Percentiles rank a stretch among this genome's conserved stretches.
These are phyloP conservation scores for Boletus coccyginus DNA, from an alignment of 768 basidiomycete species.

Conservation along the genomic window DNA sequence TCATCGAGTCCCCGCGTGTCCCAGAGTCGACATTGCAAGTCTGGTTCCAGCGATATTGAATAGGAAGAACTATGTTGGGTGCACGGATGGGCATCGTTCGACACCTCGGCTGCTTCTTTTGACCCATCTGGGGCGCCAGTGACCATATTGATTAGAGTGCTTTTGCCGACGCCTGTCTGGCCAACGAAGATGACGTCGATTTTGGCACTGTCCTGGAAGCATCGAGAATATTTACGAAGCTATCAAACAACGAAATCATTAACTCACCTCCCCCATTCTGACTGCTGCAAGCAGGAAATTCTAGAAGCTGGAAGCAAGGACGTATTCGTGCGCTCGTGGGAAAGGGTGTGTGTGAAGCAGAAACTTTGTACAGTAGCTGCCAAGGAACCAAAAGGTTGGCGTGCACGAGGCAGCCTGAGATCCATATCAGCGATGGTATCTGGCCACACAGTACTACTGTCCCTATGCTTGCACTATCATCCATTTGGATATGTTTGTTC, in stretches of 20 bases:
- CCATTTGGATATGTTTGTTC: constrained; percentile 10
- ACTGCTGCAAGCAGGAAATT: not conserved
- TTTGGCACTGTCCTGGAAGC: constrained; percentile 5
- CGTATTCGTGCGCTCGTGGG: not conserved
- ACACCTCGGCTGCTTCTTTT: constrained; percentile 11
- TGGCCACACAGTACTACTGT: not conserved
- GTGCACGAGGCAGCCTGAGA: constrained; percentile 20
- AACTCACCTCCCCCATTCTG: constrained; percentile 23
- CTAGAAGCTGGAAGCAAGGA: not conserved
- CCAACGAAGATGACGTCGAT: constrained; percentile 23
- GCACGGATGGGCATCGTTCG: constrained; percentile 18
- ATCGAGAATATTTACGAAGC: constrained; percentile 1
- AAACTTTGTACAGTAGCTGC: not conserved
- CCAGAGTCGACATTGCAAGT: constrained; percentile 19
- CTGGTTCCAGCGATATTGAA: not conserved
- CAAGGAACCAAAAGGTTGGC: not conserved
- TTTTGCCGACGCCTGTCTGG: constrained; percentile 27
- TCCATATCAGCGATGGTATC: constrained; percentile 20
- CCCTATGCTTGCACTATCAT: not conserved
- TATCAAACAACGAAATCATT: not conserved
- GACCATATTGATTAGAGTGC: constrained; percentile 27
- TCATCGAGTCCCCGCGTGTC: constrained; percentile 28
- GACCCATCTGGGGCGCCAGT: constrained; percentile 5
- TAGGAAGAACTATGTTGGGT: constrained; percentile 13
- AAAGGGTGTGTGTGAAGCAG: not conserved